Base-by-base conservation (phyloP, 768 basidiomycete species). In the Mycena albidolilacea region DNA sequence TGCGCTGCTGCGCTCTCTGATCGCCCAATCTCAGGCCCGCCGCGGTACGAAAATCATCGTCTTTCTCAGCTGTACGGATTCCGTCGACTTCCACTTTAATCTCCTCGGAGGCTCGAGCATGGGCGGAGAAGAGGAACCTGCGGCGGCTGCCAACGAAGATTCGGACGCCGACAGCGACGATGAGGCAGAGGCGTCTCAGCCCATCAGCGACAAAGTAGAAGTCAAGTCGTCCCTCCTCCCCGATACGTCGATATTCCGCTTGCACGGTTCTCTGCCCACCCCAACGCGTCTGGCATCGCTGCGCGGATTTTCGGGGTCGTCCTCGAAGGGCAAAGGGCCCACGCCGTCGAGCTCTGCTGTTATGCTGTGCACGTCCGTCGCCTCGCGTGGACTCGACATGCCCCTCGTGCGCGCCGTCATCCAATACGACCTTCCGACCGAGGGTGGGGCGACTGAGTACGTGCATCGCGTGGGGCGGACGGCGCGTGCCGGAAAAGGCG, bases 381-480 rank as follows among this genome's bases (percentile, higher is more conserved):
- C 98, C 3, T 97, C 98, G n/a, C 95, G 98, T 79, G 98, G 98
- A 79, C 89, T 99, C 35, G 97, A 99, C 83, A 86, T 99, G 37
- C 97, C 97, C 7, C 88, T 95, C n/a, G 97, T 99, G 8, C 92
- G 93, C 44, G 95, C 95, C 3, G 97, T 99, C 72, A 84, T 99
- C 41, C 98, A 99, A 79, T 98, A 98, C 78, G 98, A 99, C 80
- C 89, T 99, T 23, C 97, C 98, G 0, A 99, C 98, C 0, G 98
- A 99, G 85, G 95, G 97, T 19, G 97, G 98, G 11, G 92, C 92
- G 37, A 98, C 93, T 12, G 98, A 99, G 80, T 99, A 99, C 77
- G 92, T 99, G 11, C 98, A 99, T 84, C 90, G 98, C 59, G 95
- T 99, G 9, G 98, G 98, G 38, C 92, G 98, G 63, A 99, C 98